Percentiles rank a stretch among this genome's conserved stretches.
Conservation (phyloP, 2,329 filamentous ascomycete genomes). For the Cladosporium austrohemisphaericum region DNA sequence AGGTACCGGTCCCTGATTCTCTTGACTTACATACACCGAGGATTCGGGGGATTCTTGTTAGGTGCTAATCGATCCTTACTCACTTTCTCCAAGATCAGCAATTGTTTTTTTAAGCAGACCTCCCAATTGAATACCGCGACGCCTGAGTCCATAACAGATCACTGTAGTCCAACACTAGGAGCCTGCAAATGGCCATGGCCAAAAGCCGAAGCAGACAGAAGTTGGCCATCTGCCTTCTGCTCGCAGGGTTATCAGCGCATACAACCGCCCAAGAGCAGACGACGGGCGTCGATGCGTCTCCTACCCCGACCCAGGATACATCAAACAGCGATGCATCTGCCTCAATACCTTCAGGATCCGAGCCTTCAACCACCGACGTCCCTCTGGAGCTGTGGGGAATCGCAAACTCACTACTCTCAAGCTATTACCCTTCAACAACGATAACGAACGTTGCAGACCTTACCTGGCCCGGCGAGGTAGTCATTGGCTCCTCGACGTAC, state of each 20-base stretch:
- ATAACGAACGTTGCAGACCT: slow-evolving; percentile 15
- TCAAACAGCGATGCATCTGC: not conserved
- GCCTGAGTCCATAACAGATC: not conserved
- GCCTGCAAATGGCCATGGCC: not conserved
- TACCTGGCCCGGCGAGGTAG: slow-evolving; percentile 20
- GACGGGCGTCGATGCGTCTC: not conserved
- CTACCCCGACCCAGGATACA: not conserved
- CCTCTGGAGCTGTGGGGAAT: slow-evolving; percentile 16
- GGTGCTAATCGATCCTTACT: not conserved
- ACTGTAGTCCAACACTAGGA: no score
- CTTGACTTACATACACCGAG: slow-evolving; percentile 1
- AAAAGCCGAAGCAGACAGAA: not conserved
- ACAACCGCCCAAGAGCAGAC: slow-evolving; percentile 1
- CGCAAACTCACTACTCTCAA: slow-evolving; percentile 17
- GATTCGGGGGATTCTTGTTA: not conserved
- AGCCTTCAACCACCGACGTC: slow-evolving; percentile 4
- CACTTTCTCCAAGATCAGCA: not conserved
- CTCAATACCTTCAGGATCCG: not conserved
- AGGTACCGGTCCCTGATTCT: not conserved
- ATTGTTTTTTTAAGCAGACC: not conserved
- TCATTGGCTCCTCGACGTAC: slow-evolving; percentile 21
- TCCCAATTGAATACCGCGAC: not conserved
- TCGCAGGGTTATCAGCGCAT: not conserved
- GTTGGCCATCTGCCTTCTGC: not conserved
- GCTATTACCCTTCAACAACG: slow-evolving; percentile 17